Conservation (phyloP, 768 basidiomycete species). For the Mycena venus region DNA sequence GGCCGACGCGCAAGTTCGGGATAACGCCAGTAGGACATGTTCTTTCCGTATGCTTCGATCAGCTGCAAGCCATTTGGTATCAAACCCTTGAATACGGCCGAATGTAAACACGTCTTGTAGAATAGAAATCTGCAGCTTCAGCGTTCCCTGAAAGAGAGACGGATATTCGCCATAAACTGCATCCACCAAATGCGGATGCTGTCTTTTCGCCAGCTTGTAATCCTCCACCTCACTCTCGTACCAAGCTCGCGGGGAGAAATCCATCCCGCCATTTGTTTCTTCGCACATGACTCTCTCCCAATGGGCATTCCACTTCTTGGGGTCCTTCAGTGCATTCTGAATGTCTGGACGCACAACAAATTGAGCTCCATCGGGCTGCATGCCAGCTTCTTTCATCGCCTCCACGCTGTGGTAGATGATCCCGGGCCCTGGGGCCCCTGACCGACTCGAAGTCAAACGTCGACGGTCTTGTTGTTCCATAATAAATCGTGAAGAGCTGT, state of each 20-base stretch:
- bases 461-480: no score
- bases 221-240: background rate
- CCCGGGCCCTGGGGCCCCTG: no score
- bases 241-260: background rate
- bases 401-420: no score
- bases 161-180: background rate
- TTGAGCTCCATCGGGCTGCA: no score
- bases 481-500: no score
- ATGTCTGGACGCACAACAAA: background rate
- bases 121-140: background rate
- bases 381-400: no score
- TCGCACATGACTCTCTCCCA: background rate
- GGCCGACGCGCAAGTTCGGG: no score
- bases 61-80: slow-evolving; percentile 1
- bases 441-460: no score
- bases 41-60: background rate
- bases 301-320: slow-evolving; percentile 6
- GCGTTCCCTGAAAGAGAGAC: background rate
- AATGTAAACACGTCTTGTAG: slow-evolving; percentile 5
- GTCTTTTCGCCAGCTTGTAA: background rate
- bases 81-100: background rate
- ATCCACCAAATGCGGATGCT: background rate
- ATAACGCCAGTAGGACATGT: no score
- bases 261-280: background rate
- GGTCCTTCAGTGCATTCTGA: background rate